Evolutionary conservation across 2,329 filamentous ascomycete species (phyloP), one percentile per base, ranked within the genome.

Genomic region (Zymoseptoria pseudotritici): DNA sequence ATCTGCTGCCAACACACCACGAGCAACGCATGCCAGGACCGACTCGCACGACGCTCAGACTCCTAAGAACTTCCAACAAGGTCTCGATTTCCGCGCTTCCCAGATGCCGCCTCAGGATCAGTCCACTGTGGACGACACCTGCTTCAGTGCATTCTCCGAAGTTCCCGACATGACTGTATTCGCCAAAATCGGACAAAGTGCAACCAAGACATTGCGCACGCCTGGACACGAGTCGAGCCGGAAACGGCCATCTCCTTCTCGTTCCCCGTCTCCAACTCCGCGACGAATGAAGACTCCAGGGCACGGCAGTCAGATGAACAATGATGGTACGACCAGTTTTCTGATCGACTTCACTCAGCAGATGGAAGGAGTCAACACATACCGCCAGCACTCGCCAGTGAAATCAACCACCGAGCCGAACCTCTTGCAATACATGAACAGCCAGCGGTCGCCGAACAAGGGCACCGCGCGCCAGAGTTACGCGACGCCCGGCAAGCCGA

Each of bases 281-380:
- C 79, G 82, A 63, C 74, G 77, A 54, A 75, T 77, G 65, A 78
- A 76, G 58, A 71, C 67, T 13, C 67, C 68, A 3, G 60, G 61
- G 51, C 74, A 74, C 73, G 29, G 74, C 70, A 60, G 76, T 75
- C 54, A 83, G 10, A 68, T 72, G 10, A 74, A 78, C 8, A 76
- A 77, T 24, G 81, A 88, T 69, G 90, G 87, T 4, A 88, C 88
- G 3, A 88, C 89, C 17, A 95, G 89, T 69, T 80, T 96, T 36
- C 81, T 96, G 52, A 81, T 90, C 66, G 94, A 97, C 71, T 95
- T 97, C 68, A 95, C 91, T 0, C 90, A 94, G 61, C 89, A 91
- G 67, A 81, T 87, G 61, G 83, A 84, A 65, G 52, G 22, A 22
- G 17, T 53, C 52, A 75, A 75, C 26, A 78, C 76, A 59, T 65